Evolutionary conservation across 768 basidiomycete genomes (phyloP).

Genomic region (Phanerodontia chrysosporium): DNA sequence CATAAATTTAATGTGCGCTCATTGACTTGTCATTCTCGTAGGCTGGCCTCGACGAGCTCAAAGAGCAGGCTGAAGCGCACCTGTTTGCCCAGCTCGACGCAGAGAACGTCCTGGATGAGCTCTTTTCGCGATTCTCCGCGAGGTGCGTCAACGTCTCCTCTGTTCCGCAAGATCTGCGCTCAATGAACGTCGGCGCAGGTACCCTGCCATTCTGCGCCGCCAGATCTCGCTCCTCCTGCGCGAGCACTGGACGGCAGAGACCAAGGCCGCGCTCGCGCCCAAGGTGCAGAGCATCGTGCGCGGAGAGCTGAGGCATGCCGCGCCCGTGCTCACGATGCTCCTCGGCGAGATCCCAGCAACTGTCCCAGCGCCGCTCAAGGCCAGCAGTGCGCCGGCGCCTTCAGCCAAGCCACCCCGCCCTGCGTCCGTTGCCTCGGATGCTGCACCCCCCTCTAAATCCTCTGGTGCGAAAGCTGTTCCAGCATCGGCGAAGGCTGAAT

Average conservation of each 20-base stretch:
- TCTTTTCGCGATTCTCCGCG: constrained; percentile 1
- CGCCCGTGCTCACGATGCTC: not conserved
- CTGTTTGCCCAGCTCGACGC: not conserved
- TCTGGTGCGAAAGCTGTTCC: too few relatives aligned
- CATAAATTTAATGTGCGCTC: not conserved
- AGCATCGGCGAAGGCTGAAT: too few relatives aligned
- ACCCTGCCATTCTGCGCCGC: not conserved
- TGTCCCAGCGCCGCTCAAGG: too few relatives aligned
- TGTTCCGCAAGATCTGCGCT: not conserved
- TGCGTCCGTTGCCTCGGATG: too few relatives aligned
- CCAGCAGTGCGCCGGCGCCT: too few relatives aligned
- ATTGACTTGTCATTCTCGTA: not conserved
- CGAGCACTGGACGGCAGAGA: not conserved
- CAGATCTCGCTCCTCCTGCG: not conserved
- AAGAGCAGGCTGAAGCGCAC: not conserved
- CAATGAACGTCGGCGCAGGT: not conserved
- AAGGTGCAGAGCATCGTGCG: not conserved
- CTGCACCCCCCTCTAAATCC: too few relatives aligned
- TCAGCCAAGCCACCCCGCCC: too few relatives aligned
- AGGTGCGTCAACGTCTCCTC: not conserved
- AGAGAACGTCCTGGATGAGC: not conserved
- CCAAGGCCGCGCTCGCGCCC: not conserved
- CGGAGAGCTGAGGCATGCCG: not conserved
- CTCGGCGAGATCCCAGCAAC: not conserved
- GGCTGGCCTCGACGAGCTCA: not conserved